Base-by-base conservation (phyloP, 2,329 filamentous ascomycete species). In the Epichloe elymi region DNA sequence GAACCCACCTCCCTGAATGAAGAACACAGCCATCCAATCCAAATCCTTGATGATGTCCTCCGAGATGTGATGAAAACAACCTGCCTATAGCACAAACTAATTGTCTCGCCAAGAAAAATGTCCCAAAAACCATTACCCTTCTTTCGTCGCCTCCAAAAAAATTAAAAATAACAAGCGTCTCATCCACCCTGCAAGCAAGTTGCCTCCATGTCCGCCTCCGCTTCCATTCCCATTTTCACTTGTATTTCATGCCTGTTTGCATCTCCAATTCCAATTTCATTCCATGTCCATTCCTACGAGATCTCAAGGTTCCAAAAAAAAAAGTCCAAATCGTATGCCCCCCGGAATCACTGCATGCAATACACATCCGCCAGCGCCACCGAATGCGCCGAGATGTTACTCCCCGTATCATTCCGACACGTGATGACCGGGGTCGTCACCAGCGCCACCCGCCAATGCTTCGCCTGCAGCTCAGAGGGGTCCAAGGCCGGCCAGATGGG, bases 401-500 rank as follows among this genome's bases (percentile, higher is more conserved):
- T 59, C 14, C 73, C 73, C 2, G 64, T 70, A 38, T 79, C 75
- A 55, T 78, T 75, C 35, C 75, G 69, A 57, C 76, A 70, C 2
- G 74, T 78, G 44, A 80, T 70, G 8, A 74, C 70, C 1, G 77
- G 77, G 0, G 76, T 78, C 5, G 76, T 72, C 30, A 76, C 73
- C 2, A 79, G 66, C 49, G 73, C 71, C n/a, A 80, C 61, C 5
- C 76, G 71, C 63, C 68, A 73, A 57, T 78, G 74, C 57, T 69
- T 68, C 5, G 67, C 63, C 63, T 78, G 74, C 19, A 79, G 61
- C 48, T 71, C 65, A 50, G 67, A 60, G 0, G 69, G 64, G 37
- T 72, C 66, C 30, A 65, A 57, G 37, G 60, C 55, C 23, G 68
- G 67, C 62, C 75, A 75, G 54, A 75, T 66, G 50, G 56, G 70